Conservation (phyloP, 257 asterid genomes). For the Ilex aquifolium region DNA sequence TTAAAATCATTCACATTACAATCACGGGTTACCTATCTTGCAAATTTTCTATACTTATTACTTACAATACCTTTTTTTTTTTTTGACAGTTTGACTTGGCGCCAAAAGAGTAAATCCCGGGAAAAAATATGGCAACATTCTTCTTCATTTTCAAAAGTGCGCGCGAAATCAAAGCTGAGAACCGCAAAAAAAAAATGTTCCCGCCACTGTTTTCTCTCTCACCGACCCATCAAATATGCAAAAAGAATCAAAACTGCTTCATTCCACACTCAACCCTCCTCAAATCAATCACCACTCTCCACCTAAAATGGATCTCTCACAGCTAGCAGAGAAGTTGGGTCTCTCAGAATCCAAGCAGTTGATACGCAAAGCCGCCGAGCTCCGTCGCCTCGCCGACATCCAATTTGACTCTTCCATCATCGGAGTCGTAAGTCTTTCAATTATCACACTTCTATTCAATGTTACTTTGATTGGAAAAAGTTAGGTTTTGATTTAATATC, state of each 20-base stretch:
- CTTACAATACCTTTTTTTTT: too few relatives aligned
- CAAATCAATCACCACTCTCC: background rate
- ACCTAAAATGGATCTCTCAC: slow-evolving; percentile 54
- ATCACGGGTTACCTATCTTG: too few relatives aligned
- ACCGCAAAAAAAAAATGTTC: slow-evolving; percentile 15
- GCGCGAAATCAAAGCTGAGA: slow-evolving; percentile 24
- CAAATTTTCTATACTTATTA: too few relatives aligned
- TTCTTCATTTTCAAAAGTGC: too few relatives aligned
- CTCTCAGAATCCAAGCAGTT: slow-evolving; percentile 56
- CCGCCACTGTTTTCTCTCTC: slow-evolving; percentile 47
- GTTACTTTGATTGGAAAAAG: background rate
- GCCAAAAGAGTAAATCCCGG: too few relatives aligned
- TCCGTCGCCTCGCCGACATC: slow-evolving; percentile 87
- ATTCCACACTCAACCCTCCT: too few relatives aligned
- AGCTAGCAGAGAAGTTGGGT: slow-evolving; percentile 59
- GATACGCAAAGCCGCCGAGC: slow-evolving; percentile 81
- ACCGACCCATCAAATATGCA: background rate
- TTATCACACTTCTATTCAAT: too few relatives aligned
- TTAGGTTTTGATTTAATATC: background rate
- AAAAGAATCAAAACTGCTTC: too few relatives aligned
- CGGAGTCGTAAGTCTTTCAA: slow-evolving; percentile 56
- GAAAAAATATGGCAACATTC: too few relatives aligned
- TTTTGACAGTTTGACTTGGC: too few relatives aligned
- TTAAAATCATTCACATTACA: too few relatives aligned
- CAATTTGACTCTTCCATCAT: slow-evolving; percentile 82